A percentile compares a stretch with the other conserved stretches of the same genome.
Evolutionary conservation across 129 eudicot species (phyloP).

Genomic region (Calendula officinalis): DNA sequence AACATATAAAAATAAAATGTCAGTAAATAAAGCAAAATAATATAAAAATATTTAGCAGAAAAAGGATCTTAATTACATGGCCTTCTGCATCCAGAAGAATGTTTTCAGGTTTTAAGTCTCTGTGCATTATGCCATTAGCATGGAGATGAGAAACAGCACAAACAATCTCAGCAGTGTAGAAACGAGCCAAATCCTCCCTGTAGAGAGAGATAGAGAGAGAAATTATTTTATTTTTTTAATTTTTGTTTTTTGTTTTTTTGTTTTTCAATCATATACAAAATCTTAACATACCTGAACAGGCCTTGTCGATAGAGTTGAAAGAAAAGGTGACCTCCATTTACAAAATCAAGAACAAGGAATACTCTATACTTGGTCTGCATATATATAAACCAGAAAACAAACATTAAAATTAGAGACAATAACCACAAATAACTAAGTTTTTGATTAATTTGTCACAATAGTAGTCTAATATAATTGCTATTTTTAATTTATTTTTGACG

Average conservation of each 20-base stretch:
- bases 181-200: slow-evolving; percentile 88
- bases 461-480: not conserved
- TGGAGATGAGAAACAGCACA: slow-evolving; percentile 88
- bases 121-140: slow-evolving; percentile 80
- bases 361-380: slow-evolving; percentile 71
- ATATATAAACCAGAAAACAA: slow-evolving; percentile 15
- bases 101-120: slow-evolving; percentile 88
- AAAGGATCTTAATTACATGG: slow-evolving; percentile 45
- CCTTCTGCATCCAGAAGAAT: slow-evolving; percentile 80
- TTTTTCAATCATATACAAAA: not conserved
- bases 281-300: slow-evolving; percentile 58
- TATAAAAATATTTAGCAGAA: not conserved
- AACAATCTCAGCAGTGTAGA: slow-evolving; percentile 78
- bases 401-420: slow-evolving; percentile 1
- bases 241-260: not conserved
- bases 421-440: not conserved
- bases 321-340: slow-evolving; percentile 87
- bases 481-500: not conserved
- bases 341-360: slow-evolving; percentile 77
- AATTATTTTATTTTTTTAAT: too few species aligned
- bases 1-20: slow-evolving; percentile 3
- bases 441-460: too few species aligned
- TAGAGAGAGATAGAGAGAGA: not conserved
- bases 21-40: not conserved
- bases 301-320: slow-evolving; percentile 83